Conservation (phyloP, 768 basidiomycete genomes). For the Hericium erinaceus region DNA sequence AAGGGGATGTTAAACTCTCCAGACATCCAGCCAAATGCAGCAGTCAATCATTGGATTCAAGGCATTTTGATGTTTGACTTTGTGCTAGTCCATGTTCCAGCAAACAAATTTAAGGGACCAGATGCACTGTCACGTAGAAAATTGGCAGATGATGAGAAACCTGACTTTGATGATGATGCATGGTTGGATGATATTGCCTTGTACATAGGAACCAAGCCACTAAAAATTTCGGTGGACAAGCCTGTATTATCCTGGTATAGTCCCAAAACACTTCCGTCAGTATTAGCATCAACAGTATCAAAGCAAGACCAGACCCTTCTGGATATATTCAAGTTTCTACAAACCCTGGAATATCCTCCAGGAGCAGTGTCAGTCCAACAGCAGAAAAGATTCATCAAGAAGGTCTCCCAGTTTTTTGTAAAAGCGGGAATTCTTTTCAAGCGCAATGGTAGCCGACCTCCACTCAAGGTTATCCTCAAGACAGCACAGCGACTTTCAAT, state of each 20-base stretch:
- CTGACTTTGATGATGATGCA: not conserved
- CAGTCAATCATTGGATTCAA: too few species aligned
- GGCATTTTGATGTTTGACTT: conserved; percentile 22
- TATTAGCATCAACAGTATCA: not conserved
- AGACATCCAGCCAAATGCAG: too few species aligned
- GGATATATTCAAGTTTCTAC: not conserved
- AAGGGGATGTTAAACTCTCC: too few species aligned
- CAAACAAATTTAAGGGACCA: conserved; percentile 13
- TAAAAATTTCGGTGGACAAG: too few species aligned
- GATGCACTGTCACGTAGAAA: conserved; percentile 22
- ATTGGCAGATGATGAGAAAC: not conserved
- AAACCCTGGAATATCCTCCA: not conserved
- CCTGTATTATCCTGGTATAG: too few species aligned
- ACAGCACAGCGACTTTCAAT: too few species aligned
- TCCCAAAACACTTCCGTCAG: not conserved
- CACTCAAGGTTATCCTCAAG: too few species aligned
- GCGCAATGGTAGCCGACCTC: too few species aligned
- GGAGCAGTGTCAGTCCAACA: not conserved
- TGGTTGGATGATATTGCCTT: too few species aligned
- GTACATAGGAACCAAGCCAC: too few species aligned
- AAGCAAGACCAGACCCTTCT: not conserved
- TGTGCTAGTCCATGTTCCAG: conserved; percentile 27
- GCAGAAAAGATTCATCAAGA: not conserved
- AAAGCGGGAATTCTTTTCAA: too few species aligned
- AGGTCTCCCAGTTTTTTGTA: too few species aligned